Base-by-base conservation (phyloP, 345 rosid species). In the Pistacia integerrima region DNA sequence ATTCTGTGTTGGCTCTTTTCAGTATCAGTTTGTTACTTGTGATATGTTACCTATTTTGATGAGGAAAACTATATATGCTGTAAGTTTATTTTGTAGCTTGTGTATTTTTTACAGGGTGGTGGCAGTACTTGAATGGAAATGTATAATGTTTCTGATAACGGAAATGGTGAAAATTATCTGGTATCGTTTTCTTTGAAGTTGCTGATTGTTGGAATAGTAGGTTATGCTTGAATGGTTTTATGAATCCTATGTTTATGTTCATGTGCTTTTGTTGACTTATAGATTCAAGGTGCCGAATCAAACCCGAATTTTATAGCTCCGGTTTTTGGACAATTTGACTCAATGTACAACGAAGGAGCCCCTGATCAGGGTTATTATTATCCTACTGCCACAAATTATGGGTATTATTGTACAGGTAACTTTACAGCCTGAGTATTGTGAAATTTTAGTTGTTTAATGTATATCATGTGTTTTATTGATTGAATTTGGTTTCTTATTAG, bases 351-450 rank as follows among this genome's bases (percentile, higher is more conserved):
- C 22, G 98, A 87, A 79, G 98, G 92, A 86, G 81, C 81, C 80
- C 86, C 97, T 76, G 97, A 90, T 74, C 96, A 92, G 84, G 92
- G 97, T 80, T 72, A 89, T 75, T 89, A 89, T 83, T 93, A 92
- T 84, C 94, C 97, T 56, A 65, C 88, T 73, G 83, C 94, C 78
- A 74, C 94, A 83, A 87, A 74, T 85, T 95, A 90, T 77, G 97
- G 91, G 49, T 95, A 90, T 82, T 95, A 90, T 67, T 92, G 96
- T 93, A 93, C 98, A 93, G 98, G 99, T 93, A 87, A 46, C 7
- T 44, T 65, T 41, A 41, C 28, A 30, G 25, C 11, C 62, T 69
- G 30, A 28, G 8, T 67, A 35, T 8, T 51, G 3, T 75, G 70
- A 52, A 36, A n/a, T 51, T n/a, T 25, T 48, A 68, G 72, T 44